Evolutionary conservation across 257 asterid species (phyloP).

Genomic region (Leptodermis oblonga): DNA sequence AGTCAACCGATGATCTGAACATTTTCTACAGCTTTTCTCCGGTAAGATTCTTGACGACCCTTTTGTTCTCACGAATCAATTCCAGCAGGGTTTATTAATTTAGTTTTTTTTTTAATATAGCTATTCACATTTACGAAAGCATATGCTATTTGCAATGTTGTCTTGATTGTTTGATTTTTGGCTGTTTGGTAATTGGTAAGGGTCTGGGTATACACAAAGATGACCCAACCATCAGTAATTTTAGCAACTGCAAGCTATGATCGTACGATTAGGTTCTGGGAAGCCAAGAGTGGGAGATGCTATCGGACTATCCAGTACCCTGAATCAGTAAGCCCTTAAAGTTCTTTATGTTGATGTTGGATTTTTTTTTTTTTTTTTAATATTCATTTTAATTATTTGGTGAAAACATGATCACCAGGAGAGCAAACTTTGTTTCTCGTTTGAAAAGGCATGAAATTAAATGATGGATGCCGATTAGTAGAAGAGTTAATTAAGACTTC

Average conservation of each 20-base stretch:
- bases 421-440: background rate
- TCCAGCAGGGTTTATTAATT: background rate
- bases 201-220: conserved; percentile 16
- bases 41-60: conserved; percentile 18
- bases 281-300: conserved; percentile 90
- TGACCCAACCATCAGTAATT: conserved; percentile 94
- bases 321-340: conserved; percentile 60
- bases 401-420: background rate
- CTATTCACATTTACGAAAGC: background rate
- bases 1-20: conserved; percentile 8
- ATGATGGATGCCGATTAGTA: background rate
- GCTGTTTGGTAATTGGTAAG: background rate
- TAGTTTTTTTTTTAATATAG: background rate
- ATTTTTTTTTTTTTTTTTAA: background rate
- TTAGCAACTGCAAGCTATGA: conserved; percentile 97
- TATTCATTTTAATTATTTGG: background rate
- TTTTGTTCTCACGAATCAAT: background rate
- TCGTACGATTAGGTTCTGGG: conserved; percentile 98
- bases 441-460: background rate
- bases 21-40: background rate
- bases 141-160: background rate
- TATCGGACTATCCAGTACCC: conserved; percentile 89
- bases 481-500: too few relatives aligned
- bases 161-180: background rate
- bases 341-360: background rate